Conservation (phyloP, 2,329 filamentous ascomycete species). For the Ceratocystis harringtonii region DNA sequence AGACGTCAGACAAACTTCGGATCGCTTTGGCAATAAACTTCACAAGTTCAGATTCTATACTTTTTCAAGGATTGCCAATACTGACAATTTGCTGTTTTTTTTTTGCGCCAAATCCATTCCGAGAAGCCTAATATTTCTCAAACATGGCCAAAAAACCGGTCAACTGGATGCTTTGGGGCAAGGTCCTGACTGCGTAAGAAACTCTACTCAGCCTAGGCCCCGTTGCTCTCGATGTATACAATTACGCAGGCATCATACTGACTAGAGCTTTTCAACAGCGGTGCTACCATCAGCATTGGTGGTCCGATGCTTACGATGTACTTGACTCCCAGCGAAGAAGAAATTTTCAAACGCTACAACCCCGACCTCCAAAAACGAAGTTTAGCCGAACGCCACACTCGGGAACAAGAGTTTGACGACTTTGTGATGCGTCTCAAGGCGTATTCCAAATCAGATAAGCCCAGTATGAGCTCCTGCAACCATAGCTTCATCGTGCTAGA, state of each 20-base stretch:
- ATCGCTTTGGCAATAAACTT: not conserved
- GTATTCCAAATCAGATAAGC: slow-evolving; percentile 80
- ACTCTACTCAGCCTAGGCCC: slow-evolving; percentile 6
- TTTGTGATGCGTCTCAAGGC: slow-evolving; percentile 76
- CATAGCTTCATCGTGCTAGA: not conserved
- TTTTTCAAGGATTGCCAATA: not conserved
- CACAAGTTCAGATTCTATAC: not conserved
- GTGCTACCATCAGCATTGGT: slow-evolving; percentile 56
- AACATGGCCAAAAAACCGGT: slow-evolving; percentile 16
- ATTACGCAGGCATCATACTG: not conserved
- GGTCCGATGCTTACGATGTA: slow-evolving; percentile 74
- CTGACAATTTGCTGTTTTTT: not conserved
- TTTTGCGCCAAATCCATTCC: not conserved
- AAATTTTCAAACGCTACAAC: slow-evolving; percentile 83
- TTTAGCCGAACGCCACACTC: slow-evolving; percentile 60
- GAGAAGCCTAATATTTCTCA: not conserved
- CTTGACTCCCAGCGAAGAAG: slow-evolving; percentile 72
- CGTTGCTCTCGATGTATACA: not conserved
- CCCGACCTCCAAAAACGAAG: slow-evolving; percentile 84
- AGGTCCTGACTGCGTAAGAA: slow-evolving; percentile 56
- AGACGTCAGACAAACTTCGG: not conserved
- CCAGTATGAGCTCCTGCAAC: slow-evolving; percentile 44
- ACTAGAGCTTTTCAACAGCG: slow-evolving; percentile 35
- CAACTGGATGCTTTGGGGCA: slow-evolving; percentile 42
- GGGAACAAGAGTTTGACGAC: slow-evolving; percentile 74